A percentile compares a stretch with the other conserved stretches of the same genome.
Evolutionary conservation across 331 rosid genomes (phyloP).

Genomic region (Malus hybrid): DNA sequence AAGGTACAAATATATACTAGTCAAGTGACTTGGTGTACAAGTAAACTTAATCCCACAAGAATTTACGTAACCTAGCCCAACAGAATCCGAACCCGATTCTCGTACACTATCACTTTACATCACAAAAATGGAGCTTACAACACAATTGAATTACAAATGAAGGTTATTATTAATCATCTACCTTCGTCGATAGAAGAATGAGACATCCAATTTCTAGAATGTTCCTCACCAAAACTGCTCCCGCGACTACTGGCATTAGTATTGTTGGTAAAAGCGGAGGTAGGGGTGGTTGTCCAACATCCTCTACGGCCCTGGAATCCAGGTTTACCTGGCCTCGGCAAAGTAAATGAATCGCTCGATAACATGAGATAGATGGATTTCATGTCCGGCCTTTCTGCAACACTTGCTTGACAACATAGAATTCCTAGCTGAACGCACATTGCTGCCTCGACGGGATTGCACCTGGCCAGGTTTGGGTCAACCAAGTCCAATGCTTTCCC

Average conservation of each 20-base stretch:
- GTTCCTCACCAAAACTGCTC: slow-evolving; percentile 54
- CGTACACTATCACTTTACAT: background rate
- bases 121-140: background rate
- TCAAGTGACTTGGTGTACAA: too few species aligned
- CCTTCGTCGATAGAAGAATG: slow-evolving; percentile 76
- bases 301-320: slow-evolving; percentile 74
- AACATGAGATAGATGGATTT: slow-evolving; percentile 74
- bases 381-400: slow-evolving; percentile 77
- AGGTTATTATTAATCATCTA: background rate
- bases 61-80: too few species aligned
- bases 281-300: slow-evolving; percentile 43
- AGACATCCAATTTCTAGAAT: slow-evolving; percentile 73
- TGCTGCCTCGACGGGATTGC: slow-evolving; percentile 69
- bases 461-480: slow-evolving; percentile 44
- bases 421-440: slow-evolving; percentile 87
- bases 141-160: background rate
- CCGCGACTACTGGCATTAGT: slow-evolving; percentile 41
- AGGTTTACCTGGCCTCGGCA: slow-evolving; percentile 73
- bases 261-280: slow-evolving; percentile 40
- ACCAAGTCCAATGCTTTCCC: slow-evolving; percentile 55
- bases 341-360: slow-evolving; percentile 69
- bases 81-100: too few species aligned
- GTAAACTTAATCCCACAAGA: too few species aligned
- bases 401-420: slow-evolving; percentile 65
- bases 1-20: too few species aligned